These are phyloP conservation scores for Thinopyrum elongatum DNA, from an alignment of 176 grass and related monocot genomes.

Conservation along the genomic window DNA sequence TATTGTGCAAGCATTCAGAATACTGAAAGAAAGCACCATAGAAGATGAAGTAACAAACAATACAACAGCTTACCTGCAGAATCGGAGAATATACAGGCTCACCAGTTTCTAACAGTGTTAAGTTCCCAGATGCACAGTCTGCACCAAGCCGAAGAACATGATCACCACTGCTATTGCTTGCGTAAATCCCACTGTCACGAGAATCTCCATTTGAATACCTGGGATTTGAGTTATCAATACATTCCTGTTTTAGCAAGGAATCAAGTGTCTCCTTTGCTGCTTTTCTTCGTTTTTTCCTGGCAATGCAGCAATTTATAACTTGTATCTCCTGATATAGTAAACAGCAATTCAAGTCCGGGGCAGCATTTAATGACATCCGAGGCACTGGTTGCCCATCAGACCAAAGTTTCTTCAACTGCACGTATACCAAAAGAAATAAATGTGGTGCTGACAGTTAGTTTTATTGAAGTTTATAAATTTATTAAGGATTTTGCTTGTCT, in stretches of 20 bases:
- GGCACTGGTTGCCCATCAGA: constrained; percentile 77
- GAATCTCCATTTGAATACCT: constrained; percentile 20
- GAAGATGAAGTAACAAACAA: neutral
- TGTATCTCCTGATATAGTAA: constrained; percentile 95
- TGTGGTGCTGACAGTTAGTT: constrained; percentile 12
- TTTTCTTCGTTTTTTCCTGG: constrained; percentile 73
- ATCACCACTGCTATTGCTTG: constrained; percentile 59
- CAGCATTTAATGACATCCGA: constrained; percentile 65
- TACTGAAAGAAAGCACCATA: constrained; percentile 7
- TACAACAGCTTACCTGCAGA: constrained; percentile 61
- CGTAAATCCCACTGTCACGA: constrained; percentile 46
- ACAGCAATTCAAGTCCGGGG: constrained; percentile 89
- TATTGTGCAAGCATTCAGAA: constrained; percentile 13
- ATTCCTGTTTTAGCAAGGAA: constrained; percentile 48
- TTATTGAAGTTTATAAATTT: neutral
- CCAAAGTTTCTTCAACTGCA: constrained; percentile 93
- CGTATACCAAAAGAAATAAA: constrained; percentile 41
- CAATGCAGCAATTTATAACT: constrained; percentile 98
- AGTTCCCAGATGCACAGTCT: constrained; percentile 48
- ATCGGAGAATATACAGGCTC: constrained; percentile 79
- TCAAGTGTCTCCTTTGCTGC: constrained; percentile 64
- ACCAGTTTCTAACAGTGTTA: constrained; percentile 88
- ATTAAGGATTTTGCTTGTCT: neutral
- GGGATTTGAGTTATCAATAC: constrained; percentile 27
- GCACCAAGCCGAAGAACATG: constrained; percentile 81